Evolutionary conservation across 2,329 filamentous ascomycete genomes (phyloP).

Genomic region (Penicillium sp.): DNA sequence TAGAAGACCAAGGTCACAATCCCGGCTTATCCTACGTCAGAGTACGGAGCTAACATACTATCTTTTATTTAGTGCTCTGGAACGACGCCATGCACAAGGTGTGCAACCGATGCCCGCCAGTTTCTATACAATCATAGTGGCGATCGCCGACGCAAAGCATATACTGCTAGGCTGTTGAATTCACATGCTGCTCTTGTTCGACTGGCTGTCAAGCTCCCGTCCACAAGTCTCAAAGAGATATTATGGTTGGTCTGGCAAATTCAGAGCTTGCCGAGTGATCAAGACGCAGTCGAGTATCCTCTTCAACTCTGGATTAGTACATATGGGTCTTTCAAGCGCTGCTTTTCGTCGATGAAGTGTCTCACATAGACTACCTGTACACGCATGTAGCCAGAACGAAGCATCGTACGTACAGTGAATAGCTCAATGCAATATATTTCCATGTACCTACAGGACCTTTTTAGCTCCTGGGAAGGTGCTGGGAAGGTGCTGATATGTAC

Average conservation of each 20-base stretch:
- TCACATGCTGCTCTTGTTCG: slow-evolving; percentile 7
- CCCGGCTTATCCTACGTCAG: neutral
- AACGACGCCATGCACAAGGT: neutral
- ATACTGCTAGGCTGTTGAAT: neutral
- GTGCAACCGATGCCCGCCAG: neutral
- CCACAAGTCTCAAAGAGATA: slow-evolving; percentile 12
- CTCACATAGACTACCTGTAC: too few relatives aligned
- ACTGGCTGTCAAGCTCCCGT: slow-evolving; percentile 14
- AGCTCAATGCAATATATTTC: too few relatives aligned
- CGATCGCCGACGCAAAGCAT: neutral
- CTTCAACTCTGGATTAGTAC: neutral
- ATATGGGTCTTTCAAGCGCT: too few relatives aligned
- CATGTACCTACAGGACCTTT: too few relatives aligned
- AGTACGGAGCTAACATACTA: neutral
- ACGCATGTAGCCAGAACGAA: too few relatives aligned
- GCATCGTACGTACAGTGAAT: too few relatives aligned
- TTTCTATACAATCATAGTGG: neutral
- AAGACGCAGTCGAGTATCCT: slow-evolving; percentile 17
- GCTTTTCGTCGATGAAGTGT: too few relatives aligned
- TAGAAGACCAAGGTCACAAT: neutral
- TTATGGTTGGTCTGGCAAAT: slow-evolving; percentile 11
- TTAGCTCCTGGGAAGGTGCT: too few relatives aligned
- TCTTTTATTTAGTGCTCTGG: neutral
- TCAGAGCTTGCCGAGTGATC: slow-evolving; percentile 10
- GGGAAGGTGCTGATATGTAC: too few relatives aligned